A percentile compares a stretch with the other conserved stretches of the same genome.
phyloP scores from a whole-genome alignment of 495 filamentous ascomycete genomes.

The Letharia lupina region DNA sequence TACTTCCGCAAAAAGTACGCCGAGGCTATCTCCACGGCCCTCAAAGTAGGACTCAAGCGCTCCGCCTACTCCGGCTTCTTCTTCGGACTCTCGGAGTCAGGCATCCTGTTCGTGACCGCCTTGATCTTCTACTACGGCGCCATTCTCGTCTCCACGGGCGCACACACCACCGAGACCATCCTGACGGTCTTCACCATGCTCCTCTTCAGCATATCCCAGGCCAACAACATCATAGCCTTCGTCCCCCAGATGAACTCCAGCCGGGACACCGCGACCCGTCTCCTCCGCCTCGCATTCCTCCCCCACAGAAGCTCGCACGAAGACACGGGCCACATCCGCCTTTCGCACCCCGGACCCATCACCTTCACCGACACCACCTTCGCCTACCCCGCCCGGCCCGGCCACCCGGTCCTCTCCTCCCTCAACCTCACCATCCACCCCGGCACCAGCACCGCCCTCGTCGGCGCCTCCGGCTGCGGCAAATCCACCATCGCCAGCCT shows the following conservation, averaged over 20 bases:
- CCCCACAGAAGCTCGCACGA: constrained; percentile 56
- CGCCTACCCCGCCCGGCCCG: constrained; percentile 54
- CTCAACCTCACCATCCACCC: constrained; percentile 52
- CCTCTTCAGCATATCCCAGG: constrained; percentile 69
- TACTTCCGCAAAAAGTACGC: constrained; percentile 64
- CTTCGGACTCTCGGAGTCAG: constrained; percentile 67
- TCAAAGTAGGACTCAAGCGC: constrained; percentile 48
- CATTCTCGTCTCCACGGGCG: constrained; percentile 43
- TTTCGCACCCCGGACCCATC: constrained; percentile 51
- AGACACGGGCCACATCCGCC: constrained; percentile 36
- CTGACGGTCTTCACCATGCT: constrained; percentile 74
- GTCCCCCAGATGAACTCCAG: constrained; percentile 74
- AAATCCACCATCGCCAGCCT: constrained; percentile 81
- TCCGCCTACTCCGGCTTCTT: constrained; percentile 58
- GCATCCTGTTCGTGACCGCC: constrained; percentile 63
- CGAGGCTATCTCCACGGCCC: constrained; percentile 40
- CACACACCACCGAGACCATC: constrained; percentile 47
- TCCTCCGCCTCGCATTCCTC: constrained; percentile 64
- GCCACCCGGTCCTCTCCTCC: constrained; percentile 44
- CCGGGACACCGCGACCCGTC: constrained; percentile 58
- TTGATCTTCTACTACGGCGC: constrained; percentile 80
- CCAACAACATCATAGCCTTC: constrained; percentile 56
- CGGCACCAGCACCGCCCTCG: constrained; percentile 62
- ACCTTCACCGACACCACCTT: constrained; percentile 53
- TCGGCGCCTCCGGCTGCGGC: constrained; percentile 75